Base-by-base conservation (phyloP, 2,329 filamentous ascomycete species). In the Neodidymelliopsis sp. region DNA sequence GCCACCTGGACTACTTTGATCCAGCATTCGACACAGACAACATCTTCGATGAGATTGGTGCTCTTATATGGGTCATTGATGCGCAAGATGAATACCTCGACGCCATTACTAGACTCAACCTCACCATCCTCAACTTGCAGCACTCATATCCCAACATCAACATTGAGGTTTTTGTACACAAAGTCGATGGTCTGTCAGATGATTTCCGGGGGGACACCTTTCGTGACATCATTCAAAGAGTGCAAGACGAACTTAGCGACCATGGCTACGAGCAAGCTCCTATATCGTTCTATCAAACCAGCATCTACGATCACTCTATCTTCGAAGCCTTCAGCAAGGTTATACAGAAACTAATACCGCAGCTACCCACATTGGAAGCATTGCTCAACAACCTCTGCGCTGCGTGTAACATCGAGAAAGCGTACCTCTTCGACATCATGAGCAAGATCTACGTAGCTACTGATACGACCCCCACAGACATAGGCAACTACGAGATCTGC, bases 361-460 rank as follows among this genome's bases (percentile, higher is more conserved):
- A 96, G 54, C 83, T 99, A 6, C 90, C 91, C 5, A 95, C 92
- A 19, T 84, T 99, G 46, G 94, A 99, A 75, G 89, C 91, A 39
- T 84, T 99, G 74, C 87, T 99, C 65, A 97, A 95, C 66, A 94
- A 93, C 59, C 83, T 99, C 30, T 95, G 91, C 76, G 90, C 89
- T 53, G 94, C 91, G 11, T 97, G 92, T 69, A 89, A 90, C 36
- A 97, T 99, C 70, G 92, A 97, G 71, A 99, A 99, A 75, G 93
- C 92, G 3, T 99, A 99, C 72, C 84, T 99, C 6, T 99, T 99
- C 70, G 95, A 99, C 69, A 92, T 97, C 7, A 84, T 96, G 62
- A 96, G 90, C 75, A 99, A 99, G 77, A 96, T 99, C 55, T 99
- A 99, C 77, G 96, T 99, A 62, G 94, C 94, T 1, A 97, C 93